These are phyloP conservation scores for Leccinum subrobustum DNA, from an alignment of 1,284 basidiomycete species.

Conservation along the genomic window DNA sequence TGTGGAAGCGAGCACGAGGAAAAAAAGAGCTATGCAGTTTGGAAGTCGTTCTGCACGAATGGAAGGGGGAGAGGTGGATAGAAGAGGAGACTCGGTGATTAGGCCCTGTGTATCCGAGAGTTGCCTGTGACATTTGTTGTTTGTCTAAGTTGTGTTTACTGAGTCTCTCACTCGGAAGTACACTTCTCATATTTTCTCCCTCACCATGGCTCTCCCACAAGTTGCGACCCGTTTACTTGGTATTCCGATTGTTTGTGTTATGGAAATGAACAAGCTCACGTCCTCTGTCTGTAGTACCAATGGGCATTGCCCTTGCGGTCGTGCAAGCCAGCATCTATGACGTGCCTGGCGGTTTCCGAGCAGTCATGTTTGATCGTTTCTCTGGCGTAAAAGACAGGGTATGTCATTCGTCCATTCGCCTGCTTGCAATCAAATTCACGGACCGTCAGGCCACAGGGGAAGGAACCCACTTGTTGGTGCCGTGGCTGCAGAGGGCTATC, in stretches of 20 bases:
- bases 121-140: slow-evolving; percentile 11
- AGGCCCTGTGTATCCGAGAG: neutral
- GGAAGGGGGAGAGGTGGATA: slow-evolving; percentile 55
- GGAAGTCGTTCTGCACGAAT: slow-evolving; percentile 92
- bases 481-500: slow-evolving; percentile 95
- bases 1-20: slow-evolving; percentile 63
- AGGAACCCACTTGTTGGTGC: slow-evolving; percentile 97
- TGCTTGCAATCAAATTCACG: neutral
- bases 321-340: slow-evolving; percentile 86
- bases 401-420: slow-evolving; percentile 14
- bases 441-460: slow-evolving; percentile 72
- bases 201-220: slow-evolving; percentile 48
- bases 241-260: slow-evolving; percentile 23
- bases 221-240: slow-evolving; percentile 47
- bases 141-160: slow-evolving; percentile 22
- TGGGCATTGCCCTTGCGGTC: slow-evolving; percentile 65
- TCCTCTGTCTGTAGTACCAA: slow-evolving; percentile 55
- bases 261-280: slow-evolving; percentile 8
- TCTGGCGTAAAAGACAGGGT: slow-evolving; percentile 85
- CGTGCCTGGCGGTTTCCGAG: slow-evolving; percentile 90
- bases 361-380: slow-evolving; percentile 99
- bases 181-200: neutral
- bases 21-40: slow-evolving; percentile 97
- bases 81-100: slow-evolving; percentile 47
- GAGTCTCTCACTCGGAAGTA: neutral